phyloP scores from a whole-genome alignment of 345 rosid species.

The Salix purpurea region DNA sequence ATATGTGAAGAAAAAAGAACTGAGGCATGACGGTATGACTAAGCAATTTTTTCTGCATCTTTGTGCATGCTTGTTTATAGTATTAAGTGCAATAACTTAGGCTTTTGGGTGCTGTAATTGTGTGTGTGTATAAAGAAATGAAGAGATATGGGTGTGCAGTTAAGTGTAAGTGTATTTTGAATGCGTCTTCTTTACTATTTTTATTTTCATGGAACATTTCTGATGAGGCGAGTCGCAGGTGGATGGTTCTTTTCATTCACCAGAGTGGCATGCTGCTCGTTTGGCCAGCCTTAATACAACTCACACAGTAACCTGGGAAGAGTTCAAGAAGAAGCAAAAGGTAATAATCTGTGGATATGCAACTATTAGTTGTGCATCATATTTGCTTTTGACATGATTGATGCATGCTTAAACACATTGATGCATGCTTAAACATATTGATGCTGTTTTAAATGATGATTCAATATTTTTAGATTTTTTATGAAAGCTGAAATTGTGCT shows the following conservation, averaged over 20 bases:
- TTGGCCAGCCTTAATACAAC: slow-evolving; percentile 95
- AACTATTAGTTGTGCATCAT: neutral
- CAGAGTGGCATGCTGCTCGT: slow-evolving; percentile 99
- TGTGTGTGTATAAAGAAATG: neutral
- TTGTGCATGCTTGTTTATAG: neutral
- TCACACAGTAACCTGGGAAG: slow-evolving; percentile 93
- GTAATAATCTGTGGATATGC: slow-evolving; percentile 27
- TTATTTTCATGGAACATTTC: slow-evolving; percentile 47
- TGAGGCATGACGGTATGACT: neutral
- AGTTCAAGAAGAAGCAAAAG: slow-evolving; percentile 83
- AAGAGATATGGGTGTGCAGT: neutral
- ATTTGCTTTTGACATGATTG: neutral
- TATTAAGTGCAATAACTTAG: neutral
- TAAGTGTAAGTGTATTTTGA: neutral
- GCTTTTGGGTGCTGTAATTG: neutral
- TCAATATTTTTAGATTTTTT: neutral
- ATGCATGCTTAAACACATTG: neutral
- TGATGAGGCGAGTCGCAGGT: slow-evolving; percentile 98
- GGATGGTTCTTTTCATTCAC: slow-evolving; percentile 99
- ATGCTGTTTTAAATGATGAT: neutral
- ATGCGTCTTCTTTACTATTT: neutral
- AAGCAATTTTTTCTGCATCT: neutral
- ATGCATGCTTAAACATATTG: neutral
- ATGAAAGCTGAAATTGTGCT: neutral
- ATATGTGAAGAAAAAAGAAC: neutral